phyloP scores from a whole-genome alignment of 306 rosid species.

The Cicer pinnatifidum region DNA sequence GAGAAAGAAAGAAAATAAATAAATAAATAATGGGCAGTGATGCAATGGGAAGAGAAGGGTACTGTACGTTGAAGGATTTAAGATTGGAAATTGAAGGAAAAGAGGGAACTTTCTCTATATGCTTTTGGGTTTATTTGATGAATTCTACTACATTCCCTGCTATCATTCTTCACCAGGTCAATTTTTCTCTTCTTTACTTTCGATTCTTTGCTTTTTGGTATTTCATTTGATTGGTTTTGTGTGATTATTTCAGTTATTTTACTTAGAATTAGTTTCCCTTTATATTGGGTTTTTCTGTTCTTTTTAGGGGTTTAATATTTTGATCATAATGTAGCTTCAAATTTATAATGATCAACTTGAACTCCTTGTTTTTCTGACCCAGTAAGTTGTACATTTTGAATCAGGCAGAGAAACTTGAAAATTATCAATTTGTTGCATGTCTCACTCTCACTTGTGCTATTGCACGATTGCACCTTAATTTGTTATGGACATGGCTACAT shows the following conservation, averaged over 20 bases:
- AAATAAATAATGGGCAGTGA: constrained; percentile 51
- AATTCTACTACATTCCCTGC: constrained; percentile 66
- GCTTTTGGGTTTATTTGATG: constrained; percentile 83
- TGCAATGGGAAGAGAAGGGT: constrained; percentile 49
- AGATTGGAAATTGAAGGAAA: constrained; percentile 60
- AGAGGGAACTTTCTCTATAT: constrained; percentile 62
- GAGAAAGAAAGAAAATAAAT: no score
- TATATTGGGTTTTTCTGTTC: no score
- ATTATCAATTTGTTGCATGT: neutral
- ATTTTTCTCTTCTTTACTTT: neutral
- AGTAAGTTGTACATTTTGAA: constrained; percentile 13
- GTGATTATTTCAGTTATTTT: constrained; percentile 15
- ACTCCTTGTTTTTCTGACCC: neutral
- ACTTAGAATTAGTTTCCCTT: neutral
- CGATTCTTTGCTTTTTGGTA: neutral
- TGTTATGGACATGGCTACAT: neutral
- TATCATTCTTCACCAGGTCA: constrained; percentile 73
- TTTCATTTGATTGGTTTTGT: neutral
- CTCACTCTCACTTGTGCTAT: no score
- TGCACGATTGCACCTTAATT: constrained; percentile 7
- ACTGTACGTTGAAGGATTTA: constrained; percentile 66
- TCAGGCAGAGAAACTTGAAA: constrained; percentile 13
- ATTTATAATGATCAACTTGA: neutral
- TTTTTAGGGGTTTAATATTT: neutral
- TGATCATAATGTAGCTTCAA: constrained; percentile 1